Base-by-base conservation (phyloP, 352 stramenopile genomes). In the Pythium pyrilobum region DNA sequence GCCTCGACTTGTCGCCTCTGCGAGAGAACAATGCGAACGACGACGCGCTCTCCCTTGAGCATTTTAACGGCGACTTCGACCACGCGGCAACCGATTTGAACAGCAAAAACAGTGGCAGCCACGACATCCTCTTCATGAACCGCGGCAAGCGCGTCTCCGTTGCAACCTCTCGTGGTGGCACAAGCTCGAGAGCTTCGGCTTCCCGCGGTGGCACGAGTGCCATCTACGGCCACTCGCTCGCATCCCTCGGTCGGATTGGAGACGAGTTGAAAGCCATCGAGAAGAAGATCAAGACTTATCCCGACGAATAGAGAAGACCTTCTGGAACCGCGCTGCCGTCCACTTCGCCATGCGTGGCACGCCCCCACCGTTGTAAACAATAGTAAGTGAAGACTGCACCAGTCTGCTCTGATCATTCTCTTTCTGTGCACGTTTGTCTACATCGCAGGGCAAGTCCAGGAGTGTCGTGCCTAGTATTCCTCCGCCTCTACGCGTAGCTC, bases 261-360 rank as follows among this genome's bases (percentile, higher is more conserved):
- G 59, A 80, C 5, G 79, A 89, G 48, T 56, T 91, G 31, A 77
- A 87, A 56, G 71, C 69, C n/a, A 77, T 91, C 39, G 77, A 87
- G 54, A 79, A 71, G 45, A 79, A 85, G 50, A 84, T 91, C 52
- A 60, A 71, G 61, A 61, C 62, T 15, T 70, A 70, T 36, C 62
- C 58, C 18, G 64, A 74, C 16, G 44, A 56, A 34, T 62, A 43
- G n/a, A n/a, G n/a, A n/a, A n/a, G n/a, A n/a, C n/a, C n/a, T n/a
- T n/a, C 7, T 34, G 29, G 29, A 13, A 34, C n/a, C n/a, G n/a
- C n/a, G n/a, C n/a, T n/a, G n/a, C n/a, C n/a, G n/a, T n/a, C n/a
- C n/a, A n/a, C n/a, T n/a, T n/a, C n/a, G n/a, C n/a, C n/a, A n/a
- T n/a, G n/a, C n/a, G n/a, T n/a, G n/a, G n/a, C n/a, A n/a, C n/a